Evolutionary conservation across 2,329 filamentous ascomycete species (phyloP).

Genomic region (Botrytis pseudocinerea): DNA sequence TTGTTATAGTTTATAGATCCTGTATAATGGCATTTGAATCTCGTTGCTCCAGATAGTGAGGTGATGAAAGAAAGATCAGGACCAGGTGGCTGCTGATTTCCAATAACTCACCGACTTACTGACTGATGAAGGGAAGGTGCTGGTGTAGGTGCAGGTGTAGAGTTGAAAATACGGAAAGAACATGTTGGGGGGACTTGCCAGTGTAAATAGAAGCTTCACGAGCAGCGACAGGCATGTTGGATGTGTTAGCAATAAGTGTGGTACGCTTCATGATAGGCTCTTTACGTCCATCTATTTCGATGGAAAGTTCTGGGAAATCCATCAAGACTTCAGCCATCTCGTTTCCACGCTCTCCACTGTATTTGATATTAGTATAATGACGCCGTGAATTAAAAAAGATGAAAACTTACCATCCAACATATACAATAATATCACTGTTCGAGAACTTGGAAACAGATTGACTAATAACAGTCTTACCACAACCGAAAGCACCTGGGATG

Average conservation of each 20-base stretch:
- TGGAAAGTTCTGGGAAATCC: constrained; percentile 98
- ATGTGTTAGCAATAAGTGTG: constrained; percentile 96
- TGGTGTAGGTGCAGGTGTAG: too few relatives aligned
- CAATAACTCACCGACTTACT: too few relatives aligned
- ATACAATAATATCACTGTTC: constrained; percentile 98
- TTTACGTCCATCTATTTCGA: constrained; percentile 89
- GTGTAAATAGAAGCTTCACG: constrained; percentile 98
- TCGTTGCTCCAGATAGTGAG: too few relatives aligned
- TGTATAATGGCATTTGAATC: too few relatives aligned
- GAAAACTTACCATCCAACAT: constrained; percentile 65
- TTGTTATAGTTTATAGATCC: too few relatives aligned
- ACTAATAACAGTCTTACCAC: constrained; percentile 98
- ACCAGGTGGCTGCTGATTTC: too few relatives aligned
- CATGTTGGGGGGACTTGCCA: too few relatives aligned
- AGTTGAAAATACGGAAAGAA: too few relatives aligned
- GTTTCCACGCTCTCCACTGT: constrained; percentile 82
- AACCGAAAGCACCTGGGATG: constrained; percentile 97
- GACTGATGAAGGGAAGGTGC: too few relatives aligned
- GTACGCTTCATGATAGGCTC: constrained; percentile 99
- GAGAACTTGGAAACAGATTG: constrained; percentile 99
- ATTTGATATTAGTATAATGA: background rate
- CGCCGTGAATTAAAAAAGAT: background rate
- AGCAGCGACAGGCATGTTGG: constrained; percentile 98
- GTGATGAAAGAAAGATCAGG: too few relatives aligned
- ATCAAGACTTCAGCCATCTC: constrained; percentile 99